Evolutionary conservation across 768 basidiomycete species (phyloP).

Genomic region (Chalciporus sphaerocephalus): DNA sequence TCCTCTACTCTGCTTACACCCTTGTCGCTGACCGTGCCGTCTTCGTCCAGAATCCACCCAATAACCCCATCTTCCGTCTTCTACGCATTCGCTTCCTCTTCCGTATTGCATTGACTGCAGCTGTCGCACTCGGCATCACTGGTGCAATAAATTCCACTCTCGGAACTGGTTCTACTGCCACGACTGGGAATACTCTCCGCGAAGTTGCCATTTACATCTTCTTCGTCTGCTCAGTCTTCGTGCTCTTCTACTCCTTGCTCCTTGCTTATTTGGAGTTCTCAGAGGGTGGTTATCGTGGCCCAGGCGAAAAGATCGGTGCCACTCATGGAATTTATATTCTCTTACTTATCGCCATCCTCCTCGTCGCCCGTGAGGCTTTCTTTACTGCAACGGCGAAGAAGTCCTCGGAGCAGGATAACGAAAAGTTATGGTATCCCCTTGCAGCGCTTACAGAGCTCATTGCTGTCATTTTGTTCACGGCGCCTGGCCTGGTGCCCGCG

Average conservation of each 20-base stretch:
- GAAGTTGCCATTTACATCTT: slow-evolving; percentile 28
- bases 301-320: slow-evolving; percentile 10
- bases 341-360: slow-evolving; percentile 19
- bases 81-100: slow-evolving; percentile 20
- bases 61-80: slow-evolving; percentile 12
- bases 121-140: slow-evolving; percentile 27
- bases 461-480: slow-evolving; percentile 25
- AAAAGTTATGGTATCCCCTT: slow-evolving; percentile 33
- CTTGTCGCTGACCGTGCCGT: slow-evolving; percentile 24
- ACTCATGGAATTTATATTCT: slow-evolving; percentile 23
- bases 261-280: slow-evolving; percentile 18
- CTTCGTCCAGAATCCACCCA: slow-evolving; percentile 14
- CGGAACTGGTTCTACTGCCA: slow-evolving; percentile 3
- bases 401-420: slow-evolving; percentile 19
- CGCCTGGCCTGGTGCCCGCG: slow-evolving; percentile 32
- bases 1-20: slow-evolving; percentile 28
- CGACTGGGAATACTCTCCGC: slow-evolving; percentile 25
- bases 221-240: slow-evolving; percentile 22
- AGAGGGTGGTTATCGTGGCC: slow-evolving; percentile 9
- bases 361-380: slow-evolving; percentile 30
- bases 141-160: slow-evolving; percentile 17
- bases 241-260: slow-evolving; percentile 16
- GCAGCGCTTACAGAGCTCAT: slow-evolving; percentile 30
- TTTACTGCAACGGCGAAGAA: slow-evolving; percentile 24
- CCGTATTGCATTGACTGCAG: slow-evolving; percentile 24